Conservation (phyloP, 2,329 filamentous ascomycete species). For the Chrysoporthe deuterocubensis region DNA sequence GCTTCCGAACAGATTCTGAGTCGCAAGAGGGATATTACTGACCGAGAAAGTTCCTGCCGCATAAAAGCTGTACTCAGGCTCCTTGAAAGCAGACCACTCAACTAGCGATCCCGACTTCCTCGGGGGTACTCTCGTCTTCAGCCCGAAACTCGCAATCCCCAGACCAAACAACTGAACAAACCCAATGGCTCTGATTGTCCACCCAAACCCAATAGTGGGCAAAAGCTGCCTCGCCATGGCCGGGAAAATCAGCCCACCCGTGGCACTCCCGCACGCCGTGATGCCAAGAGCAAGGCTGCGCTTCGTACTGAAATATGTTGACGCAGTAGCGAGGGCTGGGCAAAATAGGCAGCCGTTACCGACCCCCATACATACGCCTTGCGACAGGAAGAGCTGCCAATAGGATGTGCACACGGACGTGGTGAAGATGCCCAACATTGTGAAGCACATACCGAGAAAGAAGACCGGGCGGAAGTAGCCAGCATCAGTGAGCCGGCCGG, state of each 20-base stretch:
- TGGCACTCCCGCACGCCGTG: slow-evolving; percentile 61
- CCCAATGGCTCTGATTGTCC: slow-evolving; percentile 61
- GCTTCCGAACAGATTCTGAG: too few species aligned
- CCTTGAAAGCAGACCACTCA: slow-evolving; percentile 61
- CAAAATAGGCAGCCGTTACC: slow-evolving; percentile 68
- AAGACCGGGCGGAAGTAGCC: slow-evolving; percentile 54
- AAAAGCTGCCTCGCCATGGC: slow-evolving; percentile 60
- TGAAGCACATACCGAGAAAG: slow-evolving; percentile 45
- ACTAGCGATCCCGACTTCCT: slow-evolving; percentile 55
- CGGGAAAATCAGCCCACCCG: slow-evolving; percentile 64
- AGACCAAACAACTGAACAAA: slow-evolving; percentile 62
- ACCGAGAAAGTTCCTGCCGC: slow-evolving; percentile 52
- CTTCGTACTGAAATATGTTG: slow-evolving; percentile 66
- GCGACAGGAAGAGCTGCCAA: slow-evolving; percentile 60
- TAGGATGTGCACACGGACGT: slow-evolving; percentile 50
- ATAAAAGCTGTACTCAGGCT: slow-evolving; percentile 58
- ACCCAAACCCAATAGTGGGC: slow-evolving; percentile 59
- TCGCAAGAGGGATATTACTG: slow-evolving; percentile 38
- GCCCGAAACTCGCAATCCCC: slow-evolving; percentile 43
- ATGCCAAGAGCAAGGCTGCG: slow-evolving; percentile 65
- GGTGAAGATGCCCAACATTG: slow-evolving; percentile 52
- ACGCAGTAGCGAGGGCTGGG: slow-evolving; percentile 65
- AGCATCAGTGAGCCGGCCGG: slow-evolving; percentile 58
- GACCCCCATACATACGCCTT: slow-evolving; percentile 59
- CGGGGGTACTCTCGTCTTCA: slow-evolving; percentile 52